phyloP scores from a whole-genome alignment of 257 asterid genomes.

The Petrea volubilis region DNA sequence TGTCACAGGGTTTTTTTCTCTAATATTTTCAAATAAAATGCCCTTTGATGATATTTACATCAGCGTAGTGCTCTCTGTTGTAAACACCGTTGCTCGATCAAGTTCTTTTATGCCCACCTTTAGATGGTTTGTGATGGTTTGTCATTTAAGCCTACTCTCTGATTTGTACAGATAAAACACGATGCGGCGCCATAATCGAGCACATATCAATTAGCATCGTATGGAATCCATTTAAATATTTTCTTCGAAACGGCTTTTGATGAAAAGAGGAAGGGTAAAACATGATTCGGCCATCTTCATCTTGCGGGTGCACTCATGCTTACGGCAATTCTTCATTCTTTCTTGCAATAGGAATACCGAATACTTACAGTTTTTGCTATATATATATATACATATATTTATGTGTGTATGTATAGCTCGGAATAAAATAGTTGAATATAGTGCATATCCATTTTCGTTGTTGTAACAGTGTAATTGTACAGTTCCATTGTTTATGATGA shows the following conservation, averaged over 20 bases:
- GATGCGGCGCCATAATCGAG: not conserved
- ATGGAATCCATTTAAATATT: not conserved
- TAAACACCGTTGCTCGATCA: not conserved
- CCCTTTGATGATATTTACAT: not conserved
- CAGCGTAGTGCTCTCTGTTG: not conserved
- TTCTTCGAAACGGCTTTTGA: slow-evolving; percentile 66
- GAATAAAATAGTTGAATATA: slow-evolving; percentile 31
- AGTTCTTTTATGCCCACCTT: not conserved
- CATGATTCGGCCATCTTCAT: slow-evolving; percentile 26
- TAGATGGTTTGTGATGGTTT: not conserved
- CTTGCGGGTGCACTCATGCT: slow-evolving; percentile 37
- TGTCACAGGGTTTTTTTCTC: not conserved
- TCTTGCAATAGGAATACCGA: slow-evolving; percentile 35
- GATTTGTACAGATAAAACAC: not conserved
- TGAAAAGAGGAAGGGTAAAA: slow-evolving; percentile 81
- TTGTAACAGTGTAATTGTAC: slow-evolving; percentile 39
- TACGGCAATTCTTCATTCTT: slow-evolving; percentile 63
- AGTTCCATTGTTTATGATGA: slow-evolving; percentile 20
- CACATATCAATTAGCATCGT: not conserved
- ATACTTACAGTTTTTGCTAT: slow-evolving; percentile 37
- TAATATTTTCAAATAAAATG: not conserved
- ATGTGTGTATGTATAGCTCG: slow-evolving; percentile 39
- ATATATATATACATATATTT: no score
- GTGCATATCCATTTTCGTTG: not conserved
- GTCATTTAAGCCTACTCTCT: not conserved